A percentile compares a stretch with the other conserved stretches of the same genome.
These are phyloP conservation scores for Dipteronia sinensis DNA, from an alignment of 345 rosid genomes.

Conservation along the genomic window DNA sequence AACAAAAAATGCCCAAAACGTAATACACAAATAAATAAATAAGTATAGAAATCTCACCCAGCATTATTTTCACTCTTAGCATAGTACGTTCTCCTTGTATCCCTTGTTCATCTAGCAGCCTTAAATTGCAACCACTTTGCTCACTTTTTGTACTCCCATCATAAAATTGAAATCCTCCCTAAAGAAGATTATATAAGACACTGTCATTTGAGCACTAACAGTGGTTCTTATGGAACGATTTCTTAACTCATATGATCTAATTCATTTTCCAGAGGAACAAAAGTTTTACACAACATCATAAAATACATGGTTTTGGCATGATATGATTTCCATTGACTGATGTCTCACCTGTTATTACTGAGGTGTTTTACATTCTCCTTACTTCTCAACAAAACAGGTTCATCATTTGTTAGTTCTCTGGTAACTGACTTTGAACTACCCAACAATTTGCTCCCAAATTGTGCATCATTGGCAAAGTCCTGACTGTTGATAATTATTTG, in stretches of 20 bases:
- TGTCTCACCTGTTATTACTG: conserved; percentile 40
- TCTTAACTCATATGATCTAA: conserved; percentile 1
- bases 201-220: not conserved
- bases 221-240: not conserved
- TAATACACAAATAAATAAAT: not conserved
- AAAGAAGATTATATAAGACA: conserved; percentile 15
- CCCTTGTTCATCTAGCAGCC: conserved; percentile 37
- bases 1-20: not conserved
- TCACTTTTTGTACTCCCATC: conserved; percentile 28
- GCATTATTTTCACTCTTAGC: conserved; percentile 33
- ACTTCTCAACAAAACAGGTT: conserved; percentile 27
- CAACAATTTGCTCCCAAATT: conserved; percentile 34
- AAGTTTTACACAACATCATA: conserved; percentile 9
- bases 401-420: too few relatives aligned
- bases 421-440: too few relatives aligned
- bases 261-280: not conserved
- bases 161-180: conserved; percentile 33
- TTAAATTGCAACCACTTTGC: conserved; percentile 33
- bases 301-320: not conserved
- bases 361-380: conserved; percentile 29
- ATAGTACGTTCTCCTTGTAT: conserved; percentile 37
- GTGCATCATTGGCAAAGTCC: conserved; percentile 23
- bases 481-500: conserved; percentile 33
- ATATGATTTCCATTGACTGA: conserved; percentile 2
- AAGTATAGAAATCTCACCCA: conserved; percentile 35